phyloP scores from a whole-genome alignment of 2,329 filamentous ascomycete genomes.

The Venturia oleaginea region DNA sequence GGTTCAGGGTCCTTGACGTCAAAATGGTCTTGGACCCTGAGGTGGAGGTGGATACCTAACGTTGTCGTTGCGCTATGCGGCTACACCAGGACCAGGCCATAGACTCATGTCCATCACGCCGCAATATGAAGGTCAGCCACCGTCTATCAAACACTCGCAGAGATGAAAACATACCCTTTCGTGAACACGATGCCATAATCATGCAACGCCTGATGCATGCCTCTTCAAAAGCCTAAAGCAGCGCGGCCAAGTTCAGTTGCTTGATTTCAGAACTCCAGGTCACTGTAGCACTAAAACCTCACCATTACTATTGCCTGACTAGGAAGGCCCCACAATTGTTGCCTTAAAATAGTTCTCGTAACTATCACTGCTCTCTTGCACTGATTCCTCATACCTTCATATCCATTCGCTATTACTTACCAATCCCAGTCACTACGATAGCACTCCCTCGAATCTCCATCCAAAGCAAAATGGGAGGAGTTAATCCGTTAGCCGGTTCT shows the following conservation, averaged over 20 bases:
- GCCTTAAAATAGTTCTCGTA: neutral
- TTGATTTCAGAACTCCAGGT: neutral
- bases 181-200: too few relatives aligned
- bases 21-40: too few relatives aligned
- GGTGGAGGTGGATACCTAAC: too few relatives aligned
- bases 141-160: too few relatives aligned
- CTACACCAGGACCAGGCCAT: constrained; percentile 5
- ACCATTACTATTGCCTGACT: neutral
- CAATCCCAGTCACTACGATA: neutral
- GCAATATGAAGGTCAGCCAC: neutral
- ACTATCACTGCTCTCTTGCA: neutral
- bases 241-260: too few relatives aligned
- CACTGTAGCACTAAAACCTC: neutral
- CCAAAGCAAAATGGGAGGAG: neutral
- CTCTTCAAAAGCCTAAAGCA: too few relatives aligned
- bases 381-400: neutral
- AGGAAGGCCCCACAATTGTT: neutral
- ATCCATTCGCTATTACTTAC: neutral
- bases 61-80: too few relatives aligned
- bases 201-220: too few relatives aligned
- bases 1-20: neutral
- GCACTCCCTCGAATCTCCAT: neutral
- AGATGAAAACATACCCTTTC: too few relatives aligned
- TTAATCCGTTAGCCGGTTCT: neutral
- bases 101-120: neutral